These are phyloP conservation scores for Westerdykella ornata DNA, from an alignment of 2,329 filamentous ascomycete genomes.

Conservation along the genomic window DNA sequence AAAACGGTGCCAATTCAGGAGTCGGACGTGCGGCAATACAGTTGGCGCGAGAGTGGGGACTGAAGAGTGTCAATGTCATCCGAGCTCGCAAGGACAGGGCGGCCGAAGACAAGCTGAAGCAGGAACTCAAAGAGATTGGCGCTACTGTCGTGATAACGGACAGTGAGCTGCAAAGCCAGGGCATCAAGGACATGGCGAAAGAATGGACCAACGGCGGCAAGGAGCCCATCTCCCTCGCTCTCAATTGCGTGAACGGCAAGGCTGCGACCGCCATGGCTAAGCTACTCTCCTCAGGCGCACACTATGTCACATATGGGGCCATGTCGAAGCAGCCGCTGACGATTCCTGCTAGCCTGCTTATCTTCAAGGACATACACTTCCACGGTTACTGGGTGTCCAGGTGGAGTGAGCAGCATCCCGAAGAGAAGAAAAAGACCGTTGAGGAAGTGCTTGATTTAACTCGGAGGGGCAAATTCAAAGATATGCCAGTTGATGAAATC, in stretches of 20 bases:
- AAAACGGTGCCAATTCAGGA: constrained; percentile 93
- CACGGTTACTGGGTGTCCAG: constrained; percentile 91
- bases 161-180: constrained; percentile 52
- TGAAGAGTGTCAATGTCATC: constrained; percentile 85
- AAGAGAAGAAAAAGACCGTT: constrained; percentile 72
- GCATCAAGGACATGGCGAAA: constrained; percentile 56
- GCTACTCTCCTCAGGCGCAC: constrained; percentile 57
- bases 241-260: constrained; percentile 94
- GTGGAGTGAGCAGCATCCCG: constrained; percentile 72
- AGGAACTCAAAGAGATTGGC: constrained; percentile 55
- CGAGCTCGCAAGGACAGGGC: constrained; percentile 66
- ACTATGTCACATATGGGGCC: constrained; percentile 88
- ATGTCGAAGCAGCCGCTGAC: constrained; percentile 85
- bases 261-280: constrained; percentile 73
- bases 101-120: constrained; percentile 58
- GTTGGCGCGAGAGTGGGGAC: constrained; percentile 75
- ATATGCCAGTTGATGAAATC: constrained; percentile 75
- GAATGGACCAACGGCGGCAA: constrained; percentile 64
- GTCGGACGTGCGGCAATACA: constrained; percentile 91
- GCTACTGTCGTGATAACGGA: constrained; percentile 59
- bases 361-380: constrained; percentile 87
- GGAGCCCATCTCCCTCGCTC: constrained; percentile 65
- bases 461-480: constrained; percentile 68
- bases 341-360: constrained; percentile 75
- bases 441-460: constrained; percentile 74